Evolutionary conservation across 495 filamentous ascomycete genomes (phyloP).

Genomic region (Clavariopsis aquatica): DNA sequence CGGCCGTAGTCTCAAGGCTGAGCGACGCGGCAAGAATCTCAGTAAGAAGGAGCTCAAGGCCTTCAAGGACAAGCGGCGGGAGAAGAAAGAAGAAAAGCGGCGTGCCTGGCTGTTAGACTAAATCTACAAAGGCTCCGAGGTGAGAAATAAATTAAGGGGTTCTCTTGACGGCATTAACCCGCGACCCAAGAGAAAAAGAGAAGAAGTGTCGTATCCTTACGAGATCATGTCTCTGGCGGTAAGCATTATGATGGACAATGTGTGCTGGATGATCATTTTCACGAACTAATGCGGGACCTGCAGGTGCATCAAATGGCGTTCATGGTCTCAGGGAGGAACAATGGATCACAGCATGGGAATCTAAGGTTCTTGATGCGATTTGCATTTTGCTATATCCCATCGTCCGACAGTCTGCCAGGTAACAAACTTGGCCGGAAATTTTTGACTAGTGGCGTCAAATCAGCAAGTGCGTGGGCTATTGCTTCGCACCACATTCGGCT

Average conservation of each 20-base stretch:
- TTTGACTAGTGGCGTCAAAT: slow-evolving; percentile 11
- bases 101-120: slow-evolving; percentile 88
- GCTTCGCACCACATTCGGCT: not conserved
- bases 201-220: not conserved
- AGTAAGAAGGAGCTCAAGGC: slow-evolving; percentile 77
- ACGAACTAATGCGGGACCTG: not conserved
- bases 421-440: slow-evolving; percentile 6
- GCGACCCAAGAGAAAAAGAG: not conserved
- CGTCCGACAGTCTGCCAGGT: slow-evolving; percentile 4
- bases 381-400: not conserved
- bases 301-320: not conserved
- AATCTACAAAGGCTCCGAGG: not conserved
- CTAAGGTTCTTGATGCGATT: not conserved
- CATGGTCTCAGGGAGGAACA: not conserved
- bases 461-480: not conserved
- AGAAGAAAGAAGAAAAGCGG: slow-evolving; percentile 91
- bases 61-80: slow-evolving; percentile 68
- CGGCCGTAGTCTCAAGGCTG: slow-evolving; percentile 87
- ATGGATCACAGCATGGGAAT: not conserved
- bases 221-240: slow-evolving; percentile 27
- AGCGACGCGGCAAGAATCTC: slow-evolving; percentile 84
- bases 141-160: not conserved
- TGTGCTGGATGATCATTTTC: not conserved
- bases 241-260: not conserved
- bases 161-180: not conserved